Base-by-base conservation (phyloP, 1,284 basidiomycete genomes). In the Boletellus deceptivus region DNA sequence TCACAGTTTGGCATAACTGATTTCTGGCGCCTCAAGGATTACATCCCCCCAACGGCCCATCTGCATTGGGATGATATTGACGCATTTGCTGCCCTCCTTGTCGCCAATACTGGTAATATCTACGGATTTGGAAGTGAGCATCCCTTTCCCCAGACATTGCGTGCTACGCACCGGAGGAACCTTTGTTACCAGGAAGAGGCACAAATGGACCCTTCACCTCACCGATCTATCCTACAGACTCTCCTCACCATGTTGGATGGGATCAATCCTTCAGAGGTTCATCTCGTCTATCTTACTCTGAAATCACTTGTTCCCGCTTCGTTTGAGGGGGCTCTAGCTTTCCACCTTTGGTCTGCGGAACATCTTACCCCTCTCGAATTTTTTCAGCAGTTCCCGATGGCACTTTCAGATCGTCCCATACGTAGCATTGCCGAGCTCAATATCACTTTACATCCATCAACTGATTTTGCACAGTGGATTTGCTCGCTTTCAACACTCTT, bases 21-120 rank as follows among this genome's bases (percentile, higher is more conserved):
- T 55, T 93, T 95, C 64, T 95, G 92, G 92, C 77, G 81, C 35
- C 71, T 95, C 59, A 91, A 91, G 61, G 80, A 83, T 17, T 83
- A 78, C 57, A 86, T 93, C 36, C 86, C 86, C 3, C 51, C 73
- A 1, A 58, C 58, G 2, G 69, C 74, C 3, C 69, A 76, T 24
- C 67, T 89, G 25, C 78, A 80, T 35, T 75, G 75, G 34, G 80
- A 83, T 31, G 89, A 92, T 55, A 75, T 86, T 5, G 73, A 82
- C 44, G 87, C 89, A 0, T 93, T 95, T 57, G 78, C 86, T n/a
- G 75, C 81, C 13, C 71, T 95, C 8, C 71, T 96, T 13, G 71
- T 81, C n/a, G 60, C 74, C 7, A 75, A 82, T 42, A 71, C 75
- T 49, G 87, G 88, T 0, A 70, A 70, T 25, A 76, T 89, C 41